phyloP scores from a whole-genome alignment of 2,329 filamentous ascomycete species.

The Cladophialophora exuberans region DNA sequence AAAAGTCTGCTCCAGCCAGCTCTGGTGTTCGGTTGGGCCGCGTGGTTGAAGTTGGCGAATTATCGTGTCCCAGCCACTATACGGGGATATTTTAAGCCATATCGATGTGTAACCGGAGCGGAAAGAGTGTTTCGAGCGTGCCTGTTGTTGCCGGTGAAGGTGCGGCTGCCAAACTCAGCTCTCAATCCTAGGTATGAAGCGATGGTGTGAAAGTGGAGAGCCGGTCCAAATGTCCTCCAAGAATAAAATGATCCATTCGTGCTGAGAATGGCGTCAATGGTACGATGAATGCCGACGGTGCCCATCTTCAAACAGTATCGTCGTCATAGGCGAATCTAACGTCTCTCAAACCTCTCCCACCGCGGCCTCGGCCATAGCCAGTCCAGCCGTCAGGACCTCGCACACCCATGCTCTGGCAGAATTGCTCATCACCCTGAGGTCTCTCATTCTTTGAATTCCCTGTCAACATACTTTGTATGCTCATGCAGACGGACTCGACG shows the following conservation, averaged over 20 bases:
- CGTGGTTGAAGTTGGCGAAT: no score
- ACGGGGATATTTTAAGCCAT: no score
- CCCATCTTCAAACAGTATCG: conserved; percentile 64
- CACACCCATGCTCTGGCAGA: conserved; percentile 59
- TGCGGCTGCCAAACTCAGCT: no score
- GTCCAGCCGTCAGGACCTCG: conserved; percentile 33
- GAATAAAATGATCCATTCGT: background rate
- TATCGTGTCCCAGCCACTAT: no score
- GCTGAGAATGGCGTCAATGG: background rate
- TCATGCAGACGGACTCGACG: conserved; percentile 95
- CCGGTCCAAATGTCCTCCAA: no score
- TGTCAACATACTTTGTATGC: conserved; percentile 96
- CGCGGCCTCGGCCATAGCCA: conserved; percentile 40
- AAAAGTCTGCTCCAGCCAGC: no score
- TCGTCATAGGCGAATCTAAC: conserved; percentile 96
- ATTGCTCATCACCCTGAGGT: conserved; percentile 86
- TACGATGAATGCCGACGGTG: background rate
- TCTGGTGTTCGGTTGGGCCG: no score
- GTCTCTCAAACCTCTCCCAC: conserved; percentile 80
- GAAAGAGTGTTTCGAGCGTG: no score
- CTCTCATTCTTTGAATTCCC: conserved; percentile 91
- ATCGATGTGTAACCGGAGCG: no score
- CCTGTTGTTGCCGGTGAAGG: no score
- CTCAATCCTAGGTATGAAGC: no score
- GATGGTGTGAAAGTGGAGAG: no score